Evolutionary conservation across 78 protist genomes (phyloP).

Genomic region (Planoprotostelium fungivorum): DNA sequence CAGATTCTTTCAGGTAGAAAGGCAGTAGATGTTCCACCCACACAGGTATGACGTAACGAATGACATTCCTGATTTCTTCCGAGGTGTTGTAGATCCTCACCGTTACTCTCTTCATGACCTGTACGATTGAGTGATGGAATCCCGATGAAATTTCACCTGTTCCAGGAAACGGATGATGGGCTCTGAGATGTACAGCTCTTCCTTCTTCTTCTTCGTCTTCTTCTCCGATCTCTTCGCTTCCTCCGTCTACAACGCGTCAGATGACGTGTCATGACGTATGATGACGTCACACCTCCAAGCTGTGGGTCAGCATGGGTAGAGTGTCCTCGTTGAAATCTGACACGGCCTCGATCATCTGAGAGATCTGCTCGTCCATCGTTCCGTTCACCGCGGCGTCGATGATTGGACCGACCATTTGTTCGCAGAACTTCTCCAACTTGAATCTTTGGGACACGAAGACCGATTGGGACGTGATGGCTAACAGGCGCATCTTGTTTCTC

Average conservation of each 20-base stretch:
- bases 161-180: neutral
- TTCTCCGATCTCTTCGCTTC: neutral
- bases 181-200: neutral
- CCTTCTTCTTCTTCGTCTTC: neutral
- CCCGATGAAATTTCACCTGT: neutral
- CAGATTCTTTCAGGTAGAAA: neutral
- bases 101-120: neutral
- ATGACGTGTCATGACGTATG: no score
- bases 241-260: no score
- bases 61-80: neutral
- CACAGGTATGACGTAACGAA: neutral
- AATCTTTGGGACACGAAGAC: neutral
- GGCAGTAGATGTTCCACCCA: neutral
- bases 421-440: neutral
- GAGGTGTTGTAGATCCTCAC: neutral
- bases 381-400: neutral
- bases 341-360: neutral
- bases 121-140: neutral
- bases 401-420: neutral
- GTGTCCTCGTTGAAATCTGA: neutral
- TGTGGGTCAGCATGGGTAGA: neutral
- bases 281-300: neutral
- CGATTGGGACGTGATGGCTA: neutral
- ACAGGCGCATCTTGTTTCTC: neutral
- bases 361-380: neutral